These are phyloP conservation scores for Xylaria sp. DNA, from an alignment of 2,329 filamentous ascomycete genomes.

Conservation along the genomic window DNA sequence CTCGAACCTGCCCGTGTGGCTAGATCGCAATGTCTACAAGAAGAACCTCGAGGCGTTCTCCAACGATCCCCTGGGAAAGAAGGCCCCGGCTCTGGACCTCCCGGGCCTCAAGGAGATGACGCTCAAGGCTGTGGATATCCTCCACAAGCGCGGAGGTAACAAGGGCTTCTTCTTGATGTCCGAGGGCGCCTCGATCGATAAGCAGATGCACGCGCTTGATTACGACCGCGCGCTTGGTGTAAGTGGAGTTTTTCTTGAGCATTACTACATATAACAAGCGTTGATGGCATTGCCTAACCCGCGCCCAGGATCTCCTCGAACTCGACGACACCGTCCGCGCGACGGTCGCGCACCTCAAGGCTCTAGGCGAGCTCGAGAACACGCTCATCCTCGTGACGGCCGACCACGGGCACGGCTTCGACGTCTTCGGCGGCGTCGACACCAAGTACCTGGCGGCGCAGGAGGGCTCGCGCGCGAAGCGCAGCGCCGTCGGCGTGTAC, in stretches of 20 bases:
- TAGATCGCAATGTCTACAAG: conserved; percentile 82
- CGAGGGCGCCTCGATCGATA: conserved; percentile 84
- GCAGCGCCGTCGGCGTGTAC: conserved; percentile 76
- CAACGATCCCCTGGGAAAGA: conserved; percentile 72
- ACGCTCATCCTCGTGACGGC: conserved; percentile 82
- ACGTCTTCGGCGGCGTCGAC: conserved; percentile 82
- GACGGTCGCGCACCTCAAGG: conserved; percentile 71
- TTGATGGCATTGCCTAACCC: background rate
- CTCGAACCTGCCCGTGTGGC: conserved; percentile 80
- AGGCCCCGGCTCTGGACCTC: conserved; percentile 70
- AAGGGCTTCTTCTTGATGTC: conserved; percentile 88
- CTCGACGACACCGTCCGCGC: conserved; percentile 82
- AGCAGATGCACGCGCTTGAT: conserved; percentile 86
- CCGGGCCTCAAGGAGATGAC: conserved; percentile 91
- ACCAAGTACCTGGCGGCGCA: conserved; percentile 76
- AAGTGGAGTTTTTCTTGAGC: background rate
- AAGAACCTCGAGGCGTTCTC: conserved; percentile 69
- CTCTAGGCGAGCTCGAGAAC: conserved; percentile 70
- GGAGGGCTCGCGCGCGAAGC: conserved; percentile 71
- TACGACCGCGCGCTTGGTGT: conserved; percentile 80
- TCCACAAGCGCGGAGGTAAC: conserved; percentile 68
- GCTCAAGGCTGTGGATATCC: conserved; percentile 80
- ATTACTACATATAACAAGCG: background rate
- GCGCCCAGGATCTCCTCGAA: conserved; percentile 72
- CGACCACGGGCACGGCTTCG: conserved; percentile 90